phyloP scores from a whole-genome alignment of 2,329 filamentous ascomycete genomes.

The Exophiala aquamarina region DNA sequence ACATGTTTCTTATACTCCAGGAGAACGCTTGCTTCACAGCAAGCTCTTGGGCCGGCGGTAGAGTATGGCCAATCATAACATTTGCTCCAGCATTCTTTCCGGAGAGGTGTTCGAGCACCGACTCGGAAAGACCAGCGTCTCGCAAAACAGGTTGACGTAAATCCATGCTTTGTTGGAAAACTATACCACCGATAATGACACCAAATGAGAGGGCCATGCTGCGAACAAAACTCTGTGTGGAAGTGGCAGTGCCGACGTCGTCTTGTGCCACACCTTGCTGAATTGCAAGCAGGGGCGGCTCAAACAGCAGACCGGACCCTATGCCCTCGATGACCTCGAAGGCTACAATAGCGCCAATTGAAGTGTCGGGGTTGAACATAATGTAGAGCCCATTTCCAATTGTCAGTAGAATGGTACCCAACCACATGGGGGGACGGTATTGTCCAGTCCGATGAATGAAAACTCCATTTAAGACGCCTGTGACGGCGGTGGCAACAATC shows the following conservation, averaged over 20 bases:
- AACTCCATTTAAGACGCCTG: slow-evolving; percentile 48
- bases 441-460: slow-evolving; percentile 52
- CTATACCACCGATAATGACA: slow-evolving; percentile 58
- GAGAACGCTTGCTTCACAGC: slow-evolving; percentile 45
- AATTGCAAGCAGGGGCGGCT: slow-evolving; percentile 56
- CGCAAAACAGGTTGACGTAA: slow-evolving; percentile 14
- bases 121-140: slow-evolving; percentile 29
- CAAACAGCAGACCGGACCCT: slow-evolving; percentile 52
- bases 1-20: slow-evolving; percentile 47
- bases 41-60: slow-evolving; percentile 33
- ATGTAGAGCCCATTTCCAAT: slow-evolving; percentile 52
- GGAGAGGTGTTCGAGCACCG: slow-evolving; percentile 19
- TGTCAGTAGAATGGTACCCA: slow-evolving; percentile 42
- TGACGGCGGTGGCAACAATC: slow-evolving; percentile 47
- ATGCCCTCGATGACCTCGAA: slow-evolving; percentile 43
- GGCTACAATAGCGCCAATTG: slow-evolving; percentile 44
- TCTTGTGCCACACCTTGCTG: slow-evolving; percentile 52
- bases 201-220: slow-evolving; percentile 59
- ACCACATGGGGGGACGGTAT: slow-evolving; percentile 48
- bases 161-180: slow-evolving; percentile 43
- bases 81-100: slow-evolving; percentile 33
- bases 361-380: slow-evolving; percentile 42
- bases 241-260: slow-evolving; percentile 59
- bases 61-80: slow-evolving; percentile 24
- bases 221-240: slow-evolving; percentile 61